These are phyloP conservation scores for Penstemon eatonii DNA, from an alignment of 257 asterid genomes.

Conservation along the genomic window DNA sequence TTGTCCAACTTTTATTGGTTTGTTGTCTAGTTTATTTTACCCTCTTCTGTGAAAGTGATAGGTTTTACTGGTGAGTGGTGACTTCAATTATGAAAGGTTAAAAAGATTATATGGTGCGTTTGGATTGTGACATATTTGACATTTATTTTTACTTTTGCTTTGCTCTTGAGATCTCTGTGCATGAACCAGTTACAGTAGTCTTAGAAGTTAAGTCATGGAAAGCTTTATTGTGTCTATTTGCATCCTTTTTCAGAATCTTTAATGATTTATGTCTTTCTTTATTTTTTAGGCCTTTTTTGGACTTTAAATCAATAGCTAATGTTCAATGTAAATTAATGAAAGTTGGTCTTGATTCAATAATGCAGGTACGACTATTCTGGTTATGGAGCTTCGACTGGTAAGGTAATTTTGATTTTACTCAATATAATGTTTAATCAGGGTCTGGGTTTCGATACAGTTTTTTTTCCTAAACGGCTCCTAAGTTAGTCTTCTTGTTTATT, in stretches of 20 bases:
- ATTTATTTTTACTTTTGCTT: slow-evolving; percentile 32
- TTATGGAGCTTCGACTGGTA: slow-evolving; percentile 96
- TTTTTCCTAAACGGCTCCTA: too few species aligned
- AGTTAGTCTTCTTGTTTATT: too few species aligned
- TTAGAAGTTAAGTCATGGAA: slow-evolving; percentile 5
- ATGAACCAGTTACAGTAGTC: neutral
- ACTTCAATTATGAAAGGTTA: slow-evolving; percentile 30
- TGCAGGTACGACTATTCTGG: slow-evolving; percentile 98
- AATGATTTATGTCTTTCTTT: neutral
- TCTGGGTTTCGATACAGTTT: neutral
- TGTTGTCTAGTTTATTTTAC: slow-evolving; percentile 32
- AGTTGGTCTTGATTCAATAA: slow-evolving; percentile 13
- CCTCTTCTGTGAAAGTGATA: slow-evolving; percentile 36
- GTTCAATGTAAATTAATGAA: neutral
- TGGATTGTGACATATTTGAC: slow-evolving; percentile 46
- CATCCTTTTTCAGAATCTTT: slow-evolving; percentile 25
- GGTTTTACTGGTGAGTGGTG: slow-evolving; percentile 34
- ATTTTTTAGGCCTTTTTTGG: neutral
- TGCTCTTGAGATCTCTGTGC: slow-evolving; percentile 34
- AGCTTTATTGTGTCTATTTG: slow-evolving; percentile 28
- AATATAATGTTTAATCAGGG: neutral
- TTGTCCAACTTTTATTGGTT: slow-evolving; percentile 35
- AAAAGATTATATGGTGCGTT: slow-evolving; percentile 31
- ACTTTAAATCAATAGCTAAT: neutral
- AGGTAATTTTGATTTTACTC: slow-evolving; percentile 50